Conservation (phyloP, 768 basidiomycete species). For the Coprinopsis sp. region DNA sequence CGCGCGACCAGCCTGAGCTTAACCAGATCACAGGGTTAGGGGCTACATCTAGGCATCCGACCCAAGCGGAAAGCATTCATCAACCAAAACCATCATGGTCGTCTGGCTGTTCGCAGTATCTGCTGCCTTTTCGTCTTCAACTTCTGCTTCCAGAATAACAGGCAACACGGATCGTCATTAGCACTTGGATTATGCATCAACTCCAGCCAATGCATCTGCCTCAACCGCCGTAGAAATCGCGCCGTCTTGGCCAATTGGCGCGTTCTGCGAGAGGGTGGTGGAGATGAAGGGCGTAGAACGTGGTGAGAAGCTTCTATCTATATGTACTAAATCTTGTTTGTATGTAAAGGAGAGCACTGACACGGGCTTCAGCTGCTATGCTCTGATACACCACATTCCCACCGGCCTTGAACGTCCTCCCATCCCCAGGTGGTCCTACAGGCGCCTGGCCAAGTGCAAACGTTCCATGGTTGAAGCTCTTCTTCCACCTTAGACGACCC, state of each 20-base stretch:
- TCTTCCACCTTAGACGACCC: too few relatives aligned
- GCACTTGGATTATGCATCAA: too few relatives aligned
- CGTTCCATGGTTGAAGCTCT: too few relatives aligned
- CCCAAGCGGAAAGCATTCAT: too few relatives aligned
- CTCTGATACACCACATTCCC: conserved; percentile 50
- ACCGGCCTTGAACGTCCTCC: conserved; percentile 41
- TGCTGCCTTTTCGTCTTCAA: too few relatives aligned
- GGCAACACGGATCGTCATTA: too few relatives aligned
- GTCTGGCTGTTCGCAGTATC: too few relatives aligned
- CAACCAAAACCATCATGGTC: too few relatives aligned
- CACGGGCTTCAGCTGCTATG: conserved; percentile 37
- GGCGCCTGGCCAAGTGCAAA: conserved; percentile 47
- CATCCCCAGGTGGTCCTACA: conserved; percentile 49
- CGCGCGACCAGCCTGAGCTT: too few relatives aligned
- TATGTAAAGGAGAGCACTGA: background rate
- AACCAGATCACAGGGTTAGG: too few relatives aligned
- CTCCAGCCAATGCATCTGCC: conserved; percentile 28
- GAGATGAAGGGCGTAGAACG: conserved; percentile 28
- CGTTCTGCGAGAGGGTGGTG: conserved; percentile 22
- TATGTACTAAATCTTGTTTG: conserved; percentile 20
- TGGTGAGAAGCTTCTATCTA: conserved; percentile 44
- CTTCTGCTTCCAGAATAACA: too few relatives aligned
- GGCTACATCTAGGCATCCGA: too few relatives aligned
- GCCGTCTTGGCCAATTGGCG: conserved; percentile 51
- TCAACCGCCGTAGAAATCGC: conserved; percentile 39